phyloP scores from a whole-genome alignment of 163 green algal species.

The Coccomyxa subellipsoidea region DNA sequence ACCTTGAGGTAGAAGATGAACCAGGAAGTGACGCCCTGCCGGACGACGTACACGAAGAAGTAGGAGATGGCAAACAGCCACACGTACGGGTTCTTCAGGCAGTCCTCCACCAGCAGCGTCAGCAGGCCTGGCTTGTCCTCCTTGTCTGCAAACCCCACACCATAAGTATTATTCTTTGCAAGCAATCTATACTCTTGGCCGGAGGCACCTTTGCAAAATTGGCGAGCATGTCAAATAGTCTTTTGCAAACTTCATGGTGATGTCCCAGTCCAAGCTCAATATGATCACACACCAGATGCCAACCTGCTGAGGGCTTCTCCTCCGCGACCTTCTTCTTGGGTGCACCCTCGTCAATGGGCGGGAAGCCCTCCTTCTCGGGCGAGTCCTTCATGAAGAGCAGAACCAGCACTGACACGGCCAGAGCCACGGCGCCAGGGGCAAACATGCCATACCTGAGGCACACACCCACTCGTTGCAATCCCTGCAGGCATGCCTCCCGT shows the following conservation, averaged over 20 bases:
- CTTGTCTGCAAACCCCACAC: not conserved
- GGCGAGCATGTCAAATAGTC: no score
- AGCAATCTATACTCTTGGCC: not conserved
- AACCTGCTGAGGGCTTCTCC: not conserved
- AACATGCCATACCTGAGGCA: slow-evolving; percentile 82
- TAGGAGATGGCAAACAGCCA: slow-evolving; percentile 96
- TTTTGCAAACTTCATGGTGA: no score
- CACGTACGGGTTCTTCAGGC: slow-evolving; percentile 81
- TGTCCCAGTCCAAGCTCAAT: no score
- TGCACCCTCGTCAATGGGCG: slow-evolving; percentile 70
- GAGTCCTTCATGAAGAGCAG: slow-evolving; percentile 78
- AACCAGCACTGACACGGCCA: slow-evolving; percentile 78
- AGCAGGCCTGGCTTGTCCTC: slow-evolving; percentile 37
- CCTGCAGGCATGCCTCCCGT: no score
- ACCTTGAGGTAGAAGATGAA: slow-evolving; percentile 71
- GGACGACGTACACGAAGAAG: slow-evolving; percentile 87
- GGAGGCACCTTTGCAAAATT: no score
- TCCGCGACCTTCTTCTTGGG: slow-evolving; percentile 20
- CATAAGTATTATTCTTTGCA: not conserved
- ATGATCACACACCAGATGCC: no score
- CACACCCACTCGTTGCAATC: not conserved
- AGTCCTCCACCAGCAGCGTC: slow-evolving; percentile 67
- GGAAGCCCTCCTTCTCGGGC: slow-evolving; percentile 79
- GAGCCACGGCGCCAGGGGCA: slow-evolving; percentile 84
- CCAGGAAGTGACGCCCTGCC: slow-evolving; percentile 82